A percentile compares a stretch with the other conserved stretches of the same genome.
phyloP scores from a whole-genome alignment of 257 asterid species.

The Gynochthodes officinalis region DNA sequence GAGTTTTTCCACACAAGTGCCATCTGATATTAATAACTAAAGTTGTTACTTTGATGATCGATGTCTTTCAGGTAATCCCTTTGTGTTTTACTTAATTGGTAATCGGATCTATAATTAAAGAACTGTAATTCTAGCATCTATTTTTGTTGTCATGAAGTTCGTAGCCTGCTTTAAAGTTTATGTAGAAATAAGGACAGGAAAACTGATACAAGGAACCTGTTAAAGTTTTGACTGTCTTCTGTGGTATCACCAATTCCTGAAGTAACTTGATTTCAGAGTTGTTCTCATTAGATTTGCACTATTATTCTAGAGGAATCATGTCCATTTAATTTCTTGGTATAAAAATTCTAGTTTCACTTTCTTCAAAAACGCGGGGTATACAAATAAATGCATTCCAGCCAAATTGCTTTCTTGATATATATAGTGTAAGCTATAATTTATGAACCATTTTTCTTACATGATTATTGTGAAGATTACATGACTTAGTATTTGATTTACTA shows the following conservation, averaged over 20 bases:
- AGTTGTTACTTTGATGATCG: neutral
- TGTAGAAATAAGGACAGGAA: neutral
- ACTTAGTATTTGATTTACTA: neutral
- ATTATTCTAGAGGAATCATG: neutral
- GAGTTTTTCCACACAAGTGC: neutral
- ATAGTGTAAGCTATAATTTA: neutral
- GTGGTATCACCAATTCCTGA: neutral
- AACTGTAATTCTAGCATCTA: neutral
- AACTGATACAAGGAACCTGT: neutral
- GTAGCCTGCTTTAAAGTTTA: neutral
- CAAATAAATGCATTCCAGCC: neutral
- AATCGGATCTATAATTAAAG: neutral
- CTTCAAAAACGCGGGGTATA: neutral
- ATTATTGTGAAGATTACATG: neutral
- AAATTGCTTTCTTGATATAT: neutral
- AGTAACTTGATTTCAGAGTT: neutral
- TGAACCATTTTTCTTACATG: neutral
- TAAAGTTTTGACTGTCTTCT: neutral
- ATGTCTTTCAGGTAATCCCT: neutral
- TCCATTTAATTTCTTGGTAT: neutral
- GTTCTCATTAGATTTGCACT: neutral
- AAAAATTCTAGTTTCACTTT: neutral
- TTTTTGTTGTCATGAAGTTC: neutral
- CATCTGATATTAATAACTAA: neutral
- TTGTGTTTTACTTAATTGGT: neutral